A percentile compares a stretch with the other conserved stretches of the same genome.
phyloP scores from a whole-genome alignment of 2,329 filamentous ascomycete species.

The Lasiodiplodia sp. region DNA sequence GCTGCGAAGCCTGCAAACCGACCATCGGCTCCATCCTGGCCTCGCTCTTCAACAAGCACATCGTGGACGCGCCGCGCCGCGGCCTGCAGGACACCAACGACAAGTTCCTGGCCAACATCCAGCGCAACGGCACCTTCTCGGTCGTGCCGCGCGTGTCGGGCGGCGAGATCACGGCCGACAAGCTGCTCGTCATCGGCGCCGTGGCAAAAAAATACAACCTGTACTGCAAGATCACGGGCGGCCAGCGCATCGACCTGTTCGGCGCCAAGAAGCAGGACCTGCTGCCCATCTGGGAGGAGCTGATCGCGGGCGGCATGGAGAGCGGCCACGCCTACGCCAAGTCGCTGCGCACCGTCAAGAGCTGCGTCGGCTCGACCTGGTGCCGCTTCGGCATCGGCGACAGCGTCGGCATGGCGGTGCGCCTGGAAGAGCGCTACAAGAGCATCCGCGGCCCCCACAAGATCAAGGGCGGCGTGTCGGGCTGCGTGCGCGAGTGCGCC shows the following conservation, averaged over 20 bases:
- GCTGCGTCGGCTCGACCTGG: slow-evolving; percentile 90
- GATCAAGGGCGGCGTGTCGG: slow-evolving; percentile 87
- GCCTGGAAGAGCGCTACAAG: slow-evolving; percentile 90
- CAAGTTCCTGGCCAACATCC: slow-evolving; percentile 85
- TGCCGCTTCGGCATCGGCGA: slow-evolving; percentile 89
- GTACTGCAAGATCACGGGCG: slow-evolving; percentile 92
- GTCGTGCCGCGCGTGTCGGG: slow-evolving; percentile 83
- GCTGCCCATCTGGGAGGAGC: slow-evolving; percentile 78
- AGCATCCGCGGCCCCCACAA: slow-evolving; percentile 89
- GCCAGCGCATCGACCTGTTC: slow-evolving; percentile 92
- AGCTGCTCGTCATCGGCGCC: slow-evolving; percentile 81
- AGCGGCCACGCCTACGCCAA: slow-evolving; percentile 92
- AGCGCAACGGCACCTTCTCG: slow-evolving; percentile 89
- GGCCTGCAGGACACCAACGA: slow-evolving; percentile 93
- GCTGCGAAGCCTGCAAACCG: slow-evolving; percentile 89
- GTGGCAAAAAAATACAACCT: slow-evolving; percentile 85
- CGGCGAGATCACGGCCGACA: slow-evolving; percentile 87
- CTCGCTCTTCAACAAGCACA: slow-evolving; percentile 82
- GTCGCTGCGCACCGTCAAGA: slow-evolving; percentile 87
- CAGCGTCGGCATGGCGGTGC: slow-evolving; percentile 88
- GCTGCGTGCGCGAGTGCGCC: slow-evolving; percentile 90
- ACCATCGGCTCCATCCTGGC: slow-evolving; percentile 81
- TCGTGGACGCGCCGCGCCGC: slow-evolving; percentile 74
- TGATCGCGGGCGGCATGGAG: slow-evolving; percentile 87
- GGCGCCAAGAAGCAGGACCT: slow-evolving; percentile 89